Percentiles rank a stretch among this genome's conserved stretches.
These are phyloP conservation scores for Pythium phragmiticola DNA, from an alignment of 352 stramenopile genomes.

Conservation along the genomic window DNA sequence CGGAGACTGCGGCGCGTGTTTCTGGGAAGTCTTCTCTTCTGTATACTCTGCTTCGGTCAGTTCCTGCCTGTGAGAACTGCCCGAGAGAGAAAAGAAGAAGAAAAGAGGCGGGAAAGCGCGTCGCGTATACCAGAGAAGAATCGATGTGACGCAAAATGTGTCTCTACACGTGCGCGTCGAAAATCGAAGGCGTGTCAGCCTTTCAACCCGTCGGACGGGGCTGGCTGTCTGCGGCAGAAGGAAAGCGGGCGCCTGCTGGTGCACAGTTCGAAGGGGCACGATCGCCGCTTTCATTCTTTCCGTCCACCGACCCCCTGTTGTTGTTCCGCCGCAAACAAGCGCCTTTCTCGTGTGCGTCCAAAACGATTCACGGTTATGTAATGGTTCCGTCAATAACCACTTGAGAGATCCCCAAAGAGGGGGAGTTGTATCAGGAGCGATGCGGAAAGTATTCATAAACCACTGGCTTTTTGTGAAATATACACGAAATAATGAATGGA, in stretches of 20 bases:
- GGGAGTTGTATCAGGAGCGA: too few species aligned
- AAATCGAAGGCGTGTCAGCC: slow-evolving; percentile 8
- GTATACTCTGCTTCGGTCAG: background rate
- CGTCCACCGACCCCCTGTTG: slow-evolving; percentile 5
- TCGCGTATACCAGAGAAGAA: slow-evolving; percentile 10
- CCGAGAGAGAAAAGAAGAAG: slow-evolving; percentile 5
- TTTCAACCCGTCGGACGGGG: background rate
- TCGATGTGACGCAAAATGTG: slow-evolving; percentile 1
- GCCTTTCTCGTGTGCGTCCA: slow-evolving; percentile 14
- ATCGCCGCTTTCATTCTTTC: slow-evolving; percentile 13
- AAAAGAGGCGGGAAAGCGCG: background rate
- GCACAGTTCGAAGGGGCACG: slow-evolving; percentile 20
- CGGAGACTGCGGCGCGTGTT: background rate
- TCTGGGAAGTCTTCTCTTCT: background rate
- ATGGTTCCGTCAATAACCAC: slow-evolving; percentile 23
- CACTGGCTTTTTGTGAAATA: slow-evolving; percentile 6
- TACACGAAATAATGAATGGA: slow-evolving; percentile 1
- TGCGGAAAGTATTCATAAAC: slow-evolving; percentile 24
- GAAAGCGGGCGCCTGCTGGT: background rate
- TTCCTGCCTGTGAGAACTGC: slow-evolving; percentile 21
- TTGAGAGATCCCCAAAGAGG: background rate
- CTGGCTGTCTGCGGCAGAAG: background rate
- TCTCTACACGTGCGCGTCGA: slow-evolving; percentile 5
- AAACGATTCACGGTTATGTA: slow-evolving; percentile 16
- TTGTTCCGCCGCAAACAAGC: background rate